A percentile compares a stretch with the other conserved stretches of the same genome.
Evolutionary conservation across 2,329 filamentous ascomycete genomes (phyloP).

Genomic region (Aspergillus proliferans): DNA sequence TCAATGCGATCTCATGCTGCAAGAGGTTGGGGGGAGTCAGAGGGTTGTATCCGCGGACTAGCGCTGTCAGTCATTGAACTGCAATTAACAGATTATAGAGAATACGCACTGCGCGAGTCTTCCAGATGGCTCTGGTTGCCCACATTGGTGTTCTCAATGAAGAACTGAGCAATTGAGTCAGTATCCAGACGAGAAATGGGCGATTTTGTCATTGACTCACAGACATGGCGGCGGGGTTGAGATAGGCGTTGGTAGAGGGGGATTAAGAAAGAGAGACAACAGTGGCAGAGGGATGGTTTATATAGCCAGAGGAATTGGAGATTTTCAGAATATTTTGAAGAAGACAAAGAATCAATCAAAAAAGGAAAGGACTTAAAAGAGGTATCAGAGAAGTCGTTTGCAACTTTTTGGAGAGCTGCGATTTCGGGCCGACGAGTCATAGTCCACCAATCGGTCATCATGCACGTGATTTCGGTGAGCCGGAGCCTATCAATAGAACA

Average conservation of each 20-base stretch:
- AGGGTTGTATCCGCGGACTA: constrained; percentile 85
- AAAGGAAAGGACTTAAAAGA: not conserved
- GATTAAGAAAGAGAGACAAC: constrained; percentile 1
- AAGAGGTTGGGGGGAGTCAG: constrained; percentile 89
- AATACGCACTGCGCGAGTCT: constrained; percentile 71
- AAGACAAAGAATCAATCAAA: not conserved
- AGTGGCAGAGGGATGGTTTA: not conserved
- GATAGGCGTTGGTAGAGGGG: not conserved
- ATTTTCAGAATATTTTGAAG: not conserved
- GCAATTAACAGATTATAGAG: constrained; percentile 1
- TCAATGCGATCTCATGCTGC: constrained; percentile 74
- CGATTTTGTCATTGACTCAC: constrained; percentile 22
- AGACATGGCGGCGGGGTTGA: constrained; percentile 26
- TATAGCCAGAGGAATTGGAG: not conserved
- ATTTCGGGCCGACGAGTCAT: not conserved
- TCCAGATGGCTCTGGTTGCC: constrained; percentile 68
- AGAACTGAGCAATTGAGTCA: constrained; percentile 50
- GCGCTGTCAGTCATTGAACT: constrained; percentile 1
- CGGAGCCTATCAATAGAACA: not conserved
- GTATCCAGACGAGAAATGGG: not conserved
- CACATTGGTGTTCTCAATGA: constrained; percentile 71
- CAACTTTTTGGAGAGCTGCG: not conserved
- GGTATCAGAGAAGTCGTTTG: not conserved
- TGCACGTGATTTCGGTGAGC: not conserved
- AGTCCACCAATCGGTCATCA: not conserved